Evolutionary conservation across 805 yeast genomes (phyloP), one percentile per base, ranked within the genome.

Genomic region (Saturnispora dispora): DNA sequence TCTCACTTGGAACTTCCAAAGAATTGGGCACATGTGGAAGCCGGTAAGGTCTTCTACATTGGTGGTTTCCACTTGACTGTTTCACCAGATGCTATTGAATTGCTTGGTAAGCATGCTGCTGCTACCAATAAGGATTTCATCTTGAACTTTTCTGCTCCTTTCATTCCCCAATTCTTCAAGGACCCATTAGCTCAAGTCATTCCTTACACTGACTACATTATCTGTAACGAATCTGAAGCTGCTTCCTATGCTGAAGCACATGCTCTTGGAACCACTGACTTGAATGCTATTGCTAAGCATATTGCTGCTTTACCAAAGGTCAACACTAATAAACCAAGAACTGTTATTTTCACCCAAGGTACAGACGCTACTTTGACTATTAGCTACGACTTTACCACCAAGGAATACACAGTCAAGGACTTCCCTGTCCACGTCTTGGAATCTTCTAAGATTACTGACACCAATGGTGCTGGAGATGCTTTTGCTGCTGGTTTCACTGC

Each of bases 61-160:
- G 99, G 98, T 63, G 99, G 99, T n/a, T 93, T 83, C 88, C 99
- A 93, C 71, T 78, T 93, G 72, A 93, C 99, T 52, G 99, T 93
- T 52, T 87, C 96, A 58, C 96, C 96, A 58, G 95, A 84, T 54
- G 97, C 99, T 52, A 93, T 93, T 64, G 75, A 78, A 60, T 81
- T 83, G 53, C 77, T 93, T 62, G 99, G 96, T 60, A 78, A 88
- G 71, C 96, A 93, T 67, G 97, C 98, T 58, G 68, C 69, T 35
- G 57, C 58, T 23, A 57, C 57, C 35, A 63, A 63, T 59, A 66
- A 66, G 52, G 62, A 64, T 54, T 85, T 88, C 63, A 76, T 82
- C 51, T 71, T 93, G 71, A 93, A 93, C 80, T 76, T 93, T 69
- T 83, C 95, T 57, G 99, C 99, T 52, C 99, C 99, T 48, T 93